A percentile compares a stretch with the other conserved stretches of the same genome.
Conservation (phyloP, 805 yeast genomes). For the Maudiozyma barnettii region DNA sequence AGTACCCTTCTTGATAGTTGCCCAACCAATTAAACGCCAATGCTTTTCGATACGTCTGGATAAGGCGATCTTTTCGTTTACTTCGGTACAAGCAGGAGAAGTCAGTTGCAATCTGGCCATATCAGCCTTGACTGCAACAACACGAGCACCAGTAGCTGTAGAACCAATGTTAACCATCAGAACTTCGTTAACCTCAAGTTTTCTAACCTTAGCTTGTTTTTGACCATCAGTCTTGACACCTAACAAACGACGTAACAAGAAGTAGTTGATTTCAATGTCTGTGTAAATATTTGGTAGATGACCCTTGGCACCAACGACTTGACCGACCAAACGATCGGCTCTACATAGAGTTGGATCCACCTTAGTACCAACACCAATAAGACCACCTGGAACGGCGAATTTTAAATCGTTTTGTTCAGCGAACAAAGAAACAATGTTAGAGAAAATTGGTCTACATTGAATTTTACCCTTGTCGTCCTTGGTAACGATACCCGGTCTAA, state of each 20-base stretch:
- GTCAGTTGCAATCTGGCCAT: constrained; percentile 97
- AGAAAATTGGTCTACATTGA: constrained; percentile 92
- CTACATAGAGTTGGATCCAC: constrained; percentile 98
- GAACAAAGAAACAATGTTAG: constrained; percentile 85
- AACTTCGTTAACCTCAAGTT: constrained; percentile 88
- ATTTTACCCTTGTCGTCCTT: constrained; percentile 82
- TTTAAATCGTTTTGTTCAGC: constrained; percentile 97
- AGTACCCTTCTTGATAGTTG: constrained; percentile 90
- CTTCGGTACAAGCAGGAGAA: constrained; percentile 97
- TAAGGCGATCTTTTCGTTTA: constrained; percentile 95
- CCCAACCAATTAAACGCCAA: constrained; percentile 99
- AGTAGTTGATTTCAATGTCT: constrained; percentile 94
- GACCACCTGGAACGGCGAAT: constrained; percentile 99
- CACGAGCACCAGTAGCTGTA: constrained; percentile 98
- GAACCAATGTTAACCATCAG: constrained; percentile 99
- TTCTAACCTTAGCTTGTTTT: constrained; percentile 93
- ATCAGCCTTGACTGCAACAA: constrained; percentile 95
- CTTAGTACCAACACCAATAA: constrained; percentile 98
- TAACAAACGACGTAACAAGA: constrained; percentile 87
- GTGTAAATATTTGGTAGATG: constrained; percentile 92
- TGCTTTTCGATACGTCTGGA: constrained; percentile 99
- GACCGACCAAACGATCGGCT: constrained; percentile 98
- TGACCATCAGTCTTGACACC: constrained; percentile 98
- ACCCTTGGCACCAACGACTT: constrained; percentile 96
- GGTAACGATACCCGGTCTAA: constrained; percentile 97